A percentile compares a stretch with the other conserved stretches of the same genome.
Conservation (phyloP, 108 stramenopile species). For the Craspedostauros australis region DNA sequence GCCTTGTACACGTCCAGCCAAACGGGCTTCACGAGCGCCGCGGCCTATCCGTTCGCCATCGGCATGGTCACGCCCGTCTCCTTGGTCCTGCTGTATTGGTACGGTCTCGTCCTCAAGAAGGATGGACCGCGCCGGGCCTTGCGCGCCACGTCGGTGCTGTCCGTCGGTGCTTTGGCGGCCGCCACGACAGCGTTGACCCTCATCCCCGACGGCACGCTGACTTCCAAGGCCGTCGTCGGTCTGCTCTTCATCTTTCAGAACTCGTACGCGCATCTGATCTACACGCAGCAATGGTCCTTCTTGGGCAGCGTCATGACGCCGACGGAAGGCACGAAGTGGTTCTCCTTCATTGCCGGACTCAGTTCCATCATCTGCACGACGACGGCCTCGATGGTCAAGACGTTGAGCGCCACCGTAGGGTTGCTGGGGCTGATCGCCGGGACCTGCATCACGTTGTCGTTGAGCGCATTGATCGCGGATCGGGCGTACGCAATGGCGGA, state of each 20-base stretch:
- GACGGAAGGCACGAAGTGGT: conserved; percentile 61
- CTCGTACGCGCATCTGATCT: conserved; percentile 74
- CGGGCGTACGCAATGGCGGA: conserved; percentile 42
- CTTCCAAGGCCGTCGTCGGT: conserved; percentile 17
- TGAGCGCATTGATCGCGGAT: conserved; percentile 36
- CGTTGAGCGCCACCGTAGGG: conserved; percentile 32
- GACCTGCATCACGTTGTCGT: conserved; percentile 35
- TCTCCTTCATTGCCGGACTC: conserved; percentile 71
- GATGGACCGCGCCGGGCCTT: conserved; percentile 65
- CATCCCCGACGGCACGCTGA: not conserved
- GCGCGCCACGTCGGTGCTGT: conserved; percentile 42
- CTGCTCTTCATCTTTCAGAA: conserved; percentile 76
- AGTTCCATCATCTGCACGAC: conserved; percentile 58
- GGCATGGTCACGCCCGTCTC: conserved; percentile 68
- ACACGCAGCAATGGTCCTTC: conserved; percentile 84
- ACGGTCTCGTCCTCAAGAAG: conserved; percentile 45
- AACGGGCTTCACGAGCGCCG: conserved; percentile 61
- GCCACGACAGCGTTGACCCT: conserved; percentile 10
- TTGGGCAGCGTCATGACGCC: conserved; percentile 65
- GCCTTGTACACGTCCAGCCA: conserved; percentile 68
- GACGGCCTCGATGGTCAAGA: conserved; percentile 44
- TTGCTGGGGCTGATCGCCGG: conserved; percentile 46
- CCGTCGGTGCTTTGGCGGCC: conserved; percentile 18
- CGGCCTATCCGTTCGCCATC: conserved; percentile 77
- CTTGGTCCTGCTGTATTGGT: conserved; percentile 50